Evolutionary conservation across 495 filamentous ascomycete genomes (phyloP), one percentile per base, ranked within the genome.

Genomic region (Hypomontagnella submonticulosa): DNA sequence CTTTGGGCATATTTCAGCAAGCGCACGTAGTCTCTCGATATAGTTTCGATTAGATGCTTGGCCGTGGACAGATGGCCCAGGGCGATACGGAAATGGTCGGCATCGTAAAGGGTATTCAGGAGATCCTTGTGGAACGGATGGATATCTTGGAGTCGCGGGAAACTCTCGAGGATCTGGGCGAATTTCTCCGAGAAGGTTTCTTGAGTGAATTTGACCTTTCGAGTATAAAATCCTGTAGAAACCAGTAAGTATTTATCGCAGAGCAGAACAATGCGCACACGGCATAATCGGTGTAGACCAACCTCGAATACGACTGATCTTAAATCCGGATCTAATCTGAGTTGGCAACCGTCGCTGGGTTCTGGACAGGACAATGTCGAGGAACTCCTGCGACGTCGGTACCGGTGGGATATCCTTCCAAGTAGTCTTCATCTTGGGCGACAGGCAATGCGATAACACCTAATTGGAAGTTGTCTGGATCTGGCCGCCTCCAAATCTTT

Each of bases 161-260:
- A 99, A 70, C 91, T 93, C 76, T 94, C 89, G 59, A 97, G 85
- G 71, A 97, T 97, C 30, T 87, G 82, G 62, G 85, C 88, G 59
- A 99, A 87, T 80, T 98, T 97, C 69, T 99, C 95, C 53, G 87
- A 87, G 77, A 97, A 97, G 40, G 95, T 97, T 79, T 97, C 93
- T 73, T 94, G 88, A n/a, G 95, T 98, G 76, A 90, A 98, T 77
- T 98, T 99, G 84, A 98, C 95, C 79, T 99, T 98, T 75, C 95
- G 86, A 59, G 93, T 97, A 75, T 97, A 97, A 82, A 97, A 97
- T 56, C 88, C 92, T 89, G 66, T 53, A 49, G 59, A 10, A 20
- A 16, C 27, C 4, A 23, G 42, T 67, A 34, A 57, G 27, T 18
- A 44, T 74, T 12, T 64, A 47, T 46, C 23, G 6, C 37, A 42